Evolutionary conservation across 495 filamentous ascomycete genomes (phyloP).

Genomic region (Daldinia vernicosa): DNA sequence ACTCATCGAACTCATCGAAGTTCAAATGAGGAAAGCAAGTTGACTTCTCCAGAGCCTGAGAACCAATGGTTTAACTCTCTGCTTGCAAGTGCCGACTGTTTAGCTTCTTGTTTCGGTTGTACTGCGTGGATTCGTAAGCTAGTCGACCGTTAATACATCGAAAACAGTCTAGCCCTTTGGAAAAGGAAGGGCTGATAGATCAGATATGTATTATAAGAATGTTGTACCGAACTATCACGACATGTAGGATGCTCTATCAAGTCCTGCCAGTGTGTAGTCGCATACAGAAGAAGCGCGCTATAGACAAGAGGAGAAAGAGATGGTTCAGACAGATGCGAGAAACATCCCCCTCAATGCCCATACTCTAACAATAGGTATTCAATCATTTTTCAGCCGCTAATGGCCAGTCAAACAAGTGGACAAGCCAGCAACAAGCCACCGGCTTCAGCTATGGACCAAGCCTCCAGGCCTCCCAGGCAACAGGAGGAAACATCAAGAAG

Average conservation of each 20-base stretch:
- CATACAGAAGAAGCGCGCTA: background rate
- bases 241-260: background rate
- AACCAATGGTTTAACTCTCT: background rate
- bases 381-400: constrained; percentile 22
- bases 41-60: background rate
- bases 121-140: background rate
- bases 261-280: background rate
- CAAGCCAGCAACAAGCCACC: constrained; percentile 8
- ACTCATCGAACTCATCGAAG: background rate
- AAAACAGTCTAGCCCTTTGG: background rate
- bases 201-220: background rate
- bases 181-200: background rate
- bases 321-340: background rate
- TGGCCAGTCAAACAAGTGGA: background rate
- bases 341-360: background rate
- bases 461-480: background rate
- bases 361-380: constrained; percentile 1
- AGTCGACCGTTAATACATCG: background rate
- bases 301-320: background rate
- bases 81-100: background rate
- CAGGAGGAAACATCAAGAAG: constrained; percentile 3
- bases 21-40: background rate
- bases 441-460: constrained; percentile 26
- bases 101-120: background rate
- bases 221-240: too few species aligned